phyloP scores from a whole-genome alignment of 352 stramenopile genomes.

The Globisporangium polare region DNA sequence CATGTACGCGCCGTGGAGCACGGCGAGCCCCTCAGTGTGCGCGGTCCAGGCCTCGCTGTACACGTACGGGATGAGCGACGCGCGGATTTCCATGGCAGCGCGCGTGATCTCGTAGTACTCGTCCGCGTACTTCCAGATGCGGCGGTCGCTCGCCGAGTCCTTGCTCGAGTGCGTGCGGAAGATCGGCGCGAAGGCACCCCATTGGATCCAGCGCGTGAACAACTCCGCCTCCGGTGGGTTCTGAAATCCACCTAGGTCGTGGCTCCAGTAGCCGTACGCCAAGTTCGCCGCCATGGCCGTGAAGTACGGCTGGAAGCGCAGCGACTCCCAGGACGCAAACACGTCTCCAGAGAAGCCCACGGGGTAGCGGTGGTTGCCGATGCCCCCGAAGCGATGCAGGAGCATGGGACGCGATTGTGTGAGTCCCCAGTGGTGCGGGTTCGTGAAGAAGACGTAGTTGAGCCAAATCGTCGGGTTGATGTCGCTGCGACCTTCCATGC shows the following conservation, averaged over 20 bases:
- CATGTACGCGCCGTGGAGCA: constrained; percentile 38
- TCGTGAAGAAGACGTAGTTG: constrained; percentile 43
- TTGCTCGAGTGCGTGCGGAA: constrained; percentile 41
- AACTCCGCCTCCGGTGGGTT: constrained; percentile 28
- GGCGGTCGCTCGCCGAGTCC: constrained; percentile 21
- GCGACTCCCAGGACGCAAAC: constrained; percentile 27
- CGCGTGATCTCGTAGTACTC: constrained; percentile 28
- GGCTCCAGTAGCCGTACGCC: constrained; percentile 45
- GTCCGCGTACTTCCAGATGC: constrained; percentile 33
- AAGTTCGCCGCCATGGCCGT: constrained; percentile 44
- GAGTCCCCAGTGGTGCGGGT: constrained; percentile 25
- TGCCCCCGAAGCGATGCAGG: constrained; percentile 40
- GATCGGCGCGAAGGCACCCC: constrained; percentile 32
- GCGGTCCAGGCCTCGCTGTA: constrained; percentile 30
- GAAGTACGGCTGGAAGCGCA: constrained; percentile 47
- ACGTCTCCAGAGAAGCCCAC: constrained; percentile 52
- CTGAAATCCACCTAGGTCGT: constrained; percentile 40
- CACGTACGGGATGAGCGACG: constrained; percentile 38
- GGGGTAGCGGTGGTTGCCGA: constrained; percentile 52
- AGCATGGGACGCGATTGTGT: constrained; percentile 27
- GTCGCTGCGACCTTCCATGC: constrained; percentile 18
- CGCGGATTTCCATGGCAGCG: constrained; percentile 24
- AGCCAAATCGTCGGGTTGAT: constrained; percentile 51
- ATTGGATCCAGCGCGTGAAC: constrained; percentile 46
- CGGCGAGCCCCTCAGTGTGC: constrained; percentile 25